A percentile compares a stretch with the other conserved stretches of the same genome.
Evolutionary conservation across 768 basidiomycete genomes (phyloP).

Genomic region (Boletus sensibilis): DNA sequence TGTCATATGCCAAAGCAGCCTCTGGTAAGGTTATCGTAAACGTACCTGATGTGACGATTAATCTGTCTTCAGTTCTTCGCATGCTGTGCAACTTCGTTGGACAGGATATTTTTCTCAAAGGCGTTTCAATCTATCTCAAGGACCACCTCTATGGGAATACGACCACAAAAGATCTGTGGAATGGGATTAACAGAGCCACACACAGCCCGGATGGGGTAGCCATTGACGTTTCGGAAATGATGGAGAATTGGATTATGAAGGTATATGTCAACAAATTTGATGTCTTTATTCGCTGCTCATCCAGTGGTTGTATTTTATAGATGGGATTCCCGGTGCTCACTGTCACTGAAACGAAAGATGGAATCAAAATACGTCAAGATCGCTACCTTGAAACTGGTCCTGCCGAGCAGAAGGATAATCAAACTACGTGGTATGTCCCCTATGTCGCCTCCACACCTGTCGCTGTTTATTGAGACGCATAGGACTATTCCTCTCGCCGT

Average conservation of each 20-base stretch:
- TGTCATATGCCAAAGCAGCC: conserved; percentile 85
- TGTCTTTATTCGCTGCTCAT: background rate
- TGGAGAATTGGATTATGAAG: conserved; percentile 92
- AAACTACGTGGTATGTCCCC: conserved; percentile 72
- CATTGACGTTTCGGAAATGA: conserved; percentile 71
- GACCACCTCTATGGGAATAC: conserved; percentile 83
- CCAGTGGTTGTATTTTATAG: conserved; percentile 24
- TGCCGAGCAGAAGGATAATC: conserved; percentile 76
- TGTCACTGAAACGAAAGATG: conserved; percentile 71
- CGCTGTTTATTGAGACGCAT: background rate
- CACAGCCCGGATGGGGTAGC: conserved; percentile 36
- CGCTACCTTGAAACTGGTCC: conserved; percentile 87
- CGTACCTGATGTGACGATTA: background rate
- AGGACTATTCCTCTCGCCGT: conserved; percentile 84
- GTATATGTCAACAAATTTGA: conserved; percentile 30
- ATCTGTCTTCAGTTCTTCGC: conserved; percentile 64
- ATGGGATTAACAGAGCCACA: conserved; percentile 75
- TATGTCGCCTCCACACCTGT: background rate
- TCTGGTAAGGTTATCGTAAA: conserved; percentile 47
- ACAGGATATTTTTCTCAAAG: conserved; percentile 82
- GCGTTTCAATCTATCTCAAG: conserved; percentile 91
- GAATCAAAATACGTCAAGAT: conserved; percentile 83
- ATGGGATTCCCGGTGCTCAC: conserved; percentile 88
- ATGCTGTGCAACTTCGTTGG: conserved; percentile 91
- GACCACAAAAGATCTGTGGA: conserved; percentile 83